A percentile compares a stretch with the other conserved stretches of the same genome.
These are phyloP conservation scores for Allantophomopsis cytisporea DNA, from an alignment of 2,329 filamentous ascomycete genomes.

Conservation along the genomic window DNA sequence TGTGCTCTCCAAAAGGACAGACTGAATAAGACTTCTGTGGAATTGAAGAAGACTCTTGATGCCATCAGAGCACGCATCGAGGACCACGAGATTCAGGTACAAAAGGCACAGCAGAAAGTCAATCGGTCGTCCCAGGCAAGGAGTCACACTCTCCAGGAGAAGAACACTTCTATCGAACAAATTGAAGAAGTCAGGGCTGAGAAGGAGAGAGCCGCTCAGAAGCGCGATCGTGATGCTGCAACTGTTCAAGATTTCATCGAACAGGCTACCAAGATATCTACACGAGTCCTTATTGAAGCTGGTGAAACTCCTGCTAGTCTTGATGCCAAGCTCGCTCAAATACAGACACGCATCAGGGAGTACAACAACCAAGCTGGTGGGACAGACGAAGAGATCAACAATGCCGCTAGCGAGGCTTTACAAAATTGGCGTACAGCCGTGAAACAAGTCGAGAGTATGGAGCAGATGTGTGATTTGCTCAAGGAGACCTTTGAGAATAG, in stretches of 20 bases:
- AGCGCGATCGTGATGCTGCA: slow-evolving; percentile 29
- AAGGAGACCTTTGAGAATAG: slow-evolving; percentile 54
- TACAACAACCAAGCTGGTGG: slow-evolving; percentile 45
- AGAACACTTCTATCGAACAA: slow-evolving; percentile 43
- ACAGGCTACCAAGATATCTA: slow-evolving; percentile 38
- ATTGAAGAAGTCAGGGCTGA: slow-evolving; percentile 33
- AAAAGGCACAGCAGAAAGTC: slow-evolving; percentile 41
- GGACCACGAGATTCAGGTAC: slow-evolving; percentile 26
- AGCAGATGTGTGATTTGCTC: slow-evolving; percentile 25
- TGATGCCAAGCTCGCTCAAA: slow-evolving; percentile 35
- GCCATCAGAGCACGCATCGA: slow-evolving; percentile 24
- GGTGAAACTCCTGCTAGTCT: slow-evolving; percentile 48
- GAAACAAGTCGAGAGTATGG: slow-evolving; percentile 29
- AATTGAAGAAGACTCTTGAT: slow-evolving; percentile 20
- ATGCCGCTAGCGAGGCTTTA: slow-evolving; percentile 25
- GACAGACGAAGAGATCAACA: slow-evolving; percentile 48
- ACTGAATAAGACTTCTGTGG: slow-evolving; percentile 24
- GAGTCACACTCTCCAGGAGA: slow-evolving; percentile 39
- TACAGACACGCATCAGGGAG: slow-evolving; percentile 43
- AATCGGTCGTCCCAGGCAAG: slow-evolving; percentile 33
- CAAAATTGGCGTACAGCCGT: slow-evolving; percentile 25
- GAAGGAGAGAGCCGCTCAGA: slow-evolving; percentile 29
- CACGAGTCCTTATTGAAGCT: slow-evolving; percentile 47
- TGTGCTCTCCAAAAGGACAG: slow-evolving; percentile 33
- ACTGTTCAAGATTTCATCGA: slow-evolving; percentile 37